These are phyloP conservation scores for Colletotrichum sp. DNA, from an alignment of 2,329 filamentous ascomycete species.

Conservation along the genomic window DNA sequence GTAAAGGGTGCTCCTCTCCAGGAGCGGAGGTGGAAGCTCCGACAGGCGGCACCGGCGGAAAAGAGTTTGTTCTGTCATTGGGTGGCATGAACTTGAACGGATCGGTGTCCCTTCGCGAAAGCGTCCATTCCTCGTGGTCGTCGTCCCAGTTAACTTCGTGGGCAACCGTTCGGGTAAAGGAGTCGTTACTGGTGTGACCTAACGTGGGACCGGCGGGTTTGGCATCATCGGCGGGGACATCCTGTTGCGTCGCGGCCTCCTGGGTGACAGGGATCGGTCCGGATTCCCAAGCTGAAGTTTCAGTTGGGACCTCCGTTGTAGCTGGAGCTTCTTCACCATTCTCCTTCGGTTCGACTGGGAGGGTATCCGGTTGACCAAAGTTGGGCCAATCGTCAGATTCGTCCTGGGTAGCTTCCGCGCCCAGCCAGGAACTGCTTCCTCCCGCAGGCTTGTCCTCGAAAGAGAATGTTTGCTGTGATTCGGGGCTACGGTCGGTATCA, in stretches of 20 bases:
- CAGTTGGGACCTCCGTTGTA: not conserved
- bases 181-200: constrained; percentile 62
- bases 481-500: not conserved
- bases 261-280: not conserved
- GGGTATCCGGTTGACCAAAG: constrained; percentile 12
- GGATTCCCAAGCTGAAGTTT: not conserved
- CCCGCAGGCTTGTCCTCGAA: not conserved
- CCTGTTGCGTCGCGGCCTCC: not conserved
- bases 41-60: constrained; percentile 59
- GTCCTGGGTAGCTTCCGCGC: constrained; percentile 13
- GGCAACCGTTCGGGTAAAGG: constrained; percentile 68
- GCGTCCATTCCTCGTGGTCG: constrained; percentile 65
- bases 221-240: not conserved
- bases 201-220: constrained; percentile 7
- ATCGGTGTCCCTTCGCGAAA: constrained; percentile 58
- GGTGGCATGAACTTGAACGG: constrained; percentile 66
- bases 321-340: not conserved
- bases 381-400: constrained; percentile 27
- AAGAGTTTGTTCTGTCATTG: constrained; percentile 66
- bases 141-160: constrained; percentile 65
- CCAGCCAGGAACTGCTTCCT: not conserved
- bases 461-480: not conserved
- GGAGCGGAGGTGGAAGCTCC: not conserved
- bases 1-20: constrained; percentile 42
- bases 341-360: not conserved